Evolutionary conservation across 805 yeast genomes (phyloP), one percentile per base, ranked within the genome.

Genomic region (Candida mattraensis): DNA sequence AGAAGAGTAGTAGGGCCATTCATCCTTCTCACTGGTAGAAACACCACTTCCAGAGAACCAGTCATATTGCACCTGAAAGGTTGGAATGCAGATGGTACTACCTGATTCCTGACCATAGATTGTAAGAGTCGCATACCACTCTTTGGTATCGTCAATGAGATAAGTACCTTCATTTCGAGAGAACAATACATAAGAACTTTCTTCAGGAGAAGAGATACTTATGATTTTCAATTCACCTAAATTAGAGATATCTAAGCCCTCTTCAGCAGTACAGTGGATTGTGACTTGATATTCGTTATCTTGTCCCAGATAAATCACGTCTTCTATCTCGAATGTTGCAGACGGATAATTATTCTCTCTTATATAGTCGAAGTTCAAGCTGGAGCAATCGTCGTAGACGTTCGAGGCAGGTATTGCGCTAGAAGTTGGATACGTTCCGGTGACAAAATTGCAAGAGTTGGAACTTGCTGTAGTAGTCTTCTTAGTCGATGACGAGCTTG

Each of bases 1-100:
- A 5, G 44, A 39, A 7, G 45, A 23, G 5, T 31, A 13, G 32
- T 47, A 53, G 3, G 18, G 17, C 43, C 50, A 53, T 7, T 29
- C 15, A 5, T 38, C 20, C n/a, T 39, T 34, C n/a, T 38, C 35
- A n/a, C 19, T n/a, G 7, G 33, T 25, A 7, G 29, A 27, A 9
- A 27, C 25, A 9, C 49, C 55, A 10, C 24, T 37, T 8, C 56
- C 60, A 18, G 55, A 51, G 24, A 53, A 48, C 53, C 63, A 60
- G 13, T 59, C 60, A 28, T 45, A 58, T 25, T 60, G 62, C 30
- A 60, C 49, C 42, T 55, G 59, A 47, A 58, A 58, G 11, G 45
- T 21, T 5, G 56, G 54, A 39, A 53, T 45, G 45, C 58, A 50
- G 6, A 39, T 34, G 15, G 30, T 20, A 16, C 44, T 44, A 12